Base-by-base conservation (phyloP, 1,139 yeast species). In the Saccharomyces hybrid region DNA sequence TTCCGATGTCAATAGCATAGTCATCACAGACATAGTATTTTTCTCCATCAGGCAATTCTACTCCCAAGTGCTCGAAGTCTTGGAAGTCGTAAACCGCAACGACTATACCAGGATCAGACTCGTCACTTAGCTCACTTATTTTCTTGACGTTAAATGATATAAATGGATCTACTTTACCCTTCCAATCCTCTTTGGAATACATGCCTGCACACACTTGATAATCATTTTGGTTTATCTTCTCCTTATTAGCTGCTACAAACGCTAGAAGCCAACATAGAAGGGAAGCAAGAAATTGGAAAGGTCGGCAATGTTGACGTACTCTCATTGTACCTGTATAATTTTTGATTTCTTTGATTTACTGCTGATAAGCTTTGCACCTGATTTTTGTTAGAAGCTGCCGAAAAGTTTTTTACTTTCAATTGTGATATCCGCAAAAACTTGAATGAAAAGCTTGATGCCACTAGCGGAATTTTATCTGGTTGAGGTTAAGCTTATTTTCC, bases 171-270 rank as follows among this genome's bases (percentile, higher is more conserved):
- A 72, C 69, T 42, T 80, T 76, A 46, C 98, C 98, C 51, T 89
- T 87, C 93, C 96, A 88, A 67, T 91, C 96, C 50, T 82, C 77
- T 63, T 84, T 85, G 53, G 93, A 80, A 71, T 91, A 93, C 81
- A 93, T 83, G 44, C 99, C 99, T 9, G 91, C 79, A 70, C 99
- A 93, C 29, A 82, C 82, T 65, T 88, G 95, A 23, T 85, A 76
- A 51, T 70, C 64, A 7, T 70, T 68, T 14, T 77, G 71, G 51
- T 79, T 78, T 59, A 86, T 74, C 28, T 64, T 64, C 51, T 77
- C 83, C 59, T 72, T 72, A 61, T 83, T 82, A 48, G 84, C 84
- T 11, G 54, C 32, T 1, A 58, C 71, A 29, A 61, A 47, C 14
- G 23, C 44, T 38, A 38, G 44, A 2, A 38, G 13, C 5, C 7